Evolutionary conservation across 345 rosid genomes (phyloP).

Genomic region (Melaleuca alternifolia): DNA sequence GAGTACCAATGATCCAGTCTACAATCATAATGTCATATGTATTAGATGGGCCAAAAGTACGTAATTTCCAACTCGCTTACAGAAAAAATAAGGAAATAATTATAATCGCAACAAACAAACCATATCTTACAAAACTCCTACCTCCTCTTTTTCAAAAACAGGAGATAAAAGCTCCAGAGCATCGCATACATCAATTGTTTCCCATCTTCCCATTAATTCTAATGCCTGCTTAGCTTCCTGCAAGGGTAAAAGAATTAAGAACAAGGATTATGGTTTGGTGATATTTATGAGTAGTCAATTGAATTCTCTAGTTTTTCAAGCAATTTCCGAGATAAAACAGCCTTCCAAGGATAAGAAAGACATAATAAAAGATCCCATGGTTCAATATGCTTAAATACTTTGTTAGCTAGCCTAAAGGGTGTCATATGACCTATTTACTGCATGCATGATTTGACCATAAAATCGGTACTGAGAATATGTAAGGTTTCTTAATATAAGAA

Average conservation of each 20-base stretch:
- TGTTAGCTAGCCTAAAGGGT: not conserved
- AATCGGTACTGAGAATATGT: not conserved
- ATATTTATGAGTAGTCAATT: not conserved
- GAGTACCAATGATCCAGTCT: not conserved
- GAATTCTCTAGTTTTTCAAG: not conserved
- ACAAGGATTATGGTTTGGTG: not conserved
- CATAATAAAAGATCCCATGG: not conserved
- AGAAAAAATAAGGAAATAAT: not conserved
- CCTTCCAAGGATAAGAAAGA: not conserved
- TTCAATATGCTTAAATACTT: not conserved
- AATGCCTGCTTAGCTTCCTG: slow-evolving; percentile 98
- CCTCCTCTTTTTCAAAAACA: slow-evolving; percentile 95
- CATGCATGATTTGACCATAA: not conserved
- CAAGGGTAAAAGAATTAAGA: slow-evolving; percentile 2
- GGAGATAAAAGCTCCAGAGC: slow-evolving; percentile 96
- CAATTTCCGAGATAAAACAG: not conserved
- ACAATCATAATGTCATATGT: not conserved
- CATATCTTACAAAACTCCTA: slow-evolving; percentile 9
- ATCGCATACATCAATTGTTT: slow-evolving; percentile 84
- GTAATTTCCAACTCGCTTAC: not conserved
- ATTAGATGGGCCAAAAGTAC: not conserved
- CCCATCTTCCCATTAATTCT: slow-evolving; percentile 89
- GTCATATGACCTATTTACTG: not conserved
- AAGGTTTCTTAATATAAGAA: not conserved
- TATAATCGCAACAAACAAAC: not conserved